Base-by-base conservation (phyloP, 352 stramenopile genomes). In the Phytophthora foliorum region DNA sequence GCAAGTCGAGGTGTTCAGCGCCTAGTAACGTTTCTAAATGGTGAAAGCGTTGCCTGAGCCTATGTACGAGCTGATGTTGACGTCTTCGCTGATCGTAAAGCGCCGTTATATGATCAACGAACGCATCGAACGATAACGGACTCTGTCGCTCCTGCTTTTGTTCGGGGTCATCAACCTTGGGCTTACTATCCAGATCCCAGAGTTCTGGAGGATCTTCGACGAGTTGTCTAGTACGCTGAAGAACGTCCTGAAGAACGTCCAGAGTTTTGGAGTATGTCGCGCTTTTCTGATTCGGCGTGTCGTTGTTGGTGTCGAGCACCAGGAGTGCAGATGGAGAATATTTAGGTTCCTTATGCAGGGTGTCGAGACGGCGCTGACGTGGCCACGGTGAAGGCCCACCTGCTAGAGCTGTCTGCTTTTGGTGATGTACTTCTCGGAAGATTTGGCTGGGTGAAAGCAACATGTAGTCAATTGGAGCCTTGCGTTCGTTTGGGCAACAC, bases 361-460 rank as follows among this genome's bases (percentile, higher is more conserved):
- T 29, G 13, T 68, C 36, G 16, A 60, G 22, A 44, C 66, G 59
- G 21, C 66, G 59, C 7, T 50, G 58, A 39, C 57, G 66, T 36
- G 59, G 59, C 66, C 59, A 69, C 6, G 65, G 52, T 10, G 58
- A 73, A 55, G 29, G 51, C 24, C 51, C 44, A 32, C 52, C 27
- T 19, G 17, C 24, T 5, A 64, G 45, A 0, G 22, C 16, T 38
- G 44, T 56, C 16, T 56, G 41, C 17, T 55, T 64, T 69, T 65
- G 45, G 13, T 39, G 21, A 45, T 69, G 46, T 17, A 74, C 31
- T 58, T 69, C 59, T n/a, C 53, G 66, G 31, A 65, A 74, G 2
- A 74, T 74, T 48, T 74, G 52, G 17, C 66, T 74, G 36, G 66
- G 66, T 9, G 66, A 46, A 19, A 74, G 59, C 32, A 74, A 32